phyloP scores from a whole-genome alignment of 805 yeast species.

The Lachancea lanzarotensis region DNA sequence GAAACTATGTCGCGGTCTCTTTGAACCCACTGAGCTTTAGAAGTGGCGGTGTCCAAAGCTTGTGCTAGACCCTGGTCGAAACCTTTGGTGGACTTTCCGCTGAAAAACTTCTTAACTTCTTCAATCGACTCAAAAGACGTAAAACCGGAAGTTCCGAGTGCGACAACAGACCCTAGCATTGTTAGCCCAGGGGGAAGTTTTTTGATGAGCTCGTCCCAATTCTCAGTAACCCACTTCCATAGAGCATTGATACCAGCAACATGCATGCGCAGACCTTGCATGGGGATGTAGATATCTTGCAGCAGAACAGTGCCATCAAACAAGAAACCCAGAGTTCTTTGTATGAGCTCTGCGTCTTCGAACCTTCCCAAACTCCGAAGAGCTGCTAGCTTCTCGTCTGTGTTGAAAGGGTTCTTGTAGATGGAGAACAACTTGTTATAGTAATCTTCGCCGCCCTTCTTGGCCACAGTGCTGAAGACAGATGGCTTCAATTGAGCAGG shows the following conservation, averaged over 20 bases:
- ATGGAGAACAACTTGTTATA: slow-evolving; percentile 57
- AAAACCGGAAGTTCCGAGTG: slow-evolving; percentile 53
- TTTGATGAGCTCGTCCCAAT: slow-evolving; percentile 66
- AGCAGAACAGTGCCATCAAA: slow-evolving; percentile 55
- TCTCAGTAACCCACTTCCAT: slow-evolving; percentile 65
- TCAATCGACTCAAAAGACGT: slow-evolving; percentile 48
- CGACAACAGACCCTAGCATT: slow-evolving; percentile 72
- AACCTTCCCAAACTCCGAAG: slow-evolving; percentile 64
- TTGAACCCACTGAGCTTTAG: slow-evolving; percentile 52
- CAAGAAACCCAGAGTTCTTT: slow-evolving; percentile 49
- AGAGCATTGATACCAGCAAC: slow-evolving; percentile 58
- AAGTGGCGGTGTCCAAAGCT: slow-evolving; percentile 51
- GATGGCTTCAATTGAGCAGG: slow-evolving; percentile 67
- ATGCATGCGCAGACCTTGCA: slow-evolving; percentile 63
- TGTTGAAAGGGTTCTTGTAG: slow-evolving; percentile 51
- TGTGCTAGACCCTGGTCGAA: slow-evolving; percentile 60
- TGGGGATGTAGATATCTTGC: slow-evolving; percentile 73
- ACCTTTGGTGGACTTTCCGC: slow-evolving; percentile 51
- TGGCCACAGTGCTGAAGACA: slow-evolving; percentile 62
- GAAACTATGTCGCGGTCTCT: slow-evolving; percentile 47
- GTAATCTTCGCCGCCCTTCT: slow-evolving; percentile 52
- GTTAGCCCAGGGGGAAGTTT: slow-evolving; percentile 75
- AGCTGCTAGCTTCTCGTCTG: slow-evolving; percentile 66
- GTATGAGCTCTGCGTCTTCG: slow-evolving; percentile 43
- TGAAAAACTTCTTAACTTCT: slow-evolving; percentile 46